Conservation (phyloP, 1,284 basidiomycete genomes). For the Vanrija pseudolonga region DNA sequence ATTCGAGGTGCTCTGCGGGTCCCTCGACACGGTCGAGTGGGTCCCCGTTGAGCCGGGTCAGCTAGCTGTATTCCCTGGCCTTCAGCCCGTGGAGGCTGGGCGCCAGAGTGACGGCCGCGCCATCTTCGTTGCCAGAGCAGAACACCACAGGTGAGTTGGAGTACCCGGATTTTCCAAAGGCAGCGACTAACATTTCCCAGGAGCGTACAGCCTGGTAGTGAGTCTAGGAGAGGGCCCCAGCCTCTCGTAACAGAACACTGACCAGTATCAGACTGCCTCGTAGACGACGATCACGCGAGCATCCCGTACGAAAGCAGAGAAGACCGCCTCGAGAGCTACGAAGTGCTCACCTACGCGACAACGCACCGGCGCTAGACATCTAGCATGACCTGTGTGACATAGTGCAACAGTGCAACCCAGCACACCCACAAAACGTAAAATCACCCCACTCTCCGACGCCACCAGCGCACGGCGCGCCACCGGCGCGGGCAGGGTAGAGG, state of each 20-base stretch:
- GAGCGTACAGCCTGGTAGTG: slow-evolving; percentile 42
- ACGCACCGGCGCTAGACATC: too few relatives aligned
- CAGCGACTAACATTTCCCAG: background rate
- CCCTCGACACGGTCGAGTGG: slow-evolving; percentile 39
- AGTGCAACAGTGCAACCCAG: too few relatives aligned
- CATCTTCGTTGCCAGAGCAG: slow-evolving; percentile 39
- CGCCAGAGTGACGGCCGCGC: slow-evolving; percentile 37
- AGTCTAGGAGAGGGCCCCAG: slow-evolving; percentile 8
- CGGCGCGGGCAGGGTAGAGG: too few relatives aligned
- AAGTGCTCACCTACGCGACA: slow-evolving; percentile 27
- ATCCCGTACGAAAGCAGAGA: slow-evolving; percentile 46
- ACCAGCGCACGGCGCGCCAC: too few relatives aligned
- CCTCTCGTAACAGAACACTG: background rate
- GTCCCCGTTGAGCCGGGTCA: slow-evolving; percentile 37
- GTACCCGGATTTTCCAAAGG: too few relatives aligned
- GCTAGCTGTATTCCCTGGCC: slow-evolving; percentile 25
- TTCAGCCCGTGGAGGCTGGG: slow-evolving; percentile 47
- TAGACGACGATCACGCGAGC: slow-evolving; percentile 44
- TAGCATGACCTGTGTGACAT: too few relatives aligned
- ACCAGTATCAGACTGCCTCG: slow-evolving; percentile 30
- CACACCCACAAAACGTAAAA: too few relatives aligned
- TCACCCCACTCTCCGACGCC: too few relatives aligned
- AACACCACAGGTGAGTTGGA: slow-evolving; percentile 17
- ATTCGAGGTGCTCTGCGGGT: slow-evolving; percentile 47
- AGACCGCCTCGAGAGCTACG: slow-evolving; percentile 38